Evolutionary conservation across 441 rosid genomes (phyloP), one percentile per base, ranked within the genome.

Genomic region (Populus hybrid): DNA sequence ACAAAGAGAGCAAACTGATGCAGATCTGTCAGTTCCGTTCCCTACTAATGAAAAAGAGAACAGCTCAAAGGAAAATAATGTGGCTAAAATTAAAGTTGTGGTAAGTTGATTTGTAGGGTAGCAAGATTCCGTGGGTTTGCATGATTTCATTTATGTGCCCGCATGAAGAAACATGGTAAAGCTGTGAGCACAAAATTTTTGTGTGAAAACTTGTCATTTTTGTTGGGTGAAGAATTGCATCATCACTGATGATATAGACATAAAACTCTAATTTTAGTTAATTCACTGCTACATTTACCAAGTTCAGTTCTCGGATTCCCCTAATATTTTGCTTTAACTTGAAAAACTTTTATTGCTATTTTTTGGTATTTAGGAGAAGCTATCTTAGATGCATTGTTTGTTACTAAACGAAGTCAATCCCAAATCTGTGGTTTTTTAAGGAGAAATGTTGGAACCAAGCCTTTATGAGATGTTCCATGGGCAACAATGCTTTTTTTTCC

Each of bases 41-140:
- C 80, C 89, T 67, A 67, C 72, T 36, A 88, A 26, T 82, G 99
- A 92, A 77, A 96, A 92, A 82, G 99, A 94, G 84, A 89, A 61
- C 80, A 79, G 78, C 72, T 70, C 81, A 5, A 92, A 84, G 79
- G 99, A 94, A 85, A 96, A 69, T 84, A 96, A 89, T 83, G 92
- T 90, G 78, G 98, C 99, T 67, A 96, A 96, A 82, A 90, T 96
- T 76, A 94, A 89, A 96, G 99, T 96, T 80, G 98, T 96, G 98
- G 99, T 94, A 86, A 82, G 99, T 78, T 75, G 73, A 66, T 78
- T 85, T 63, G 75, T 35, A 36, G 18, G 21, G 32, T 26, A 30
- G 21, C 32, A 46, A 28, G 28, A 1, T 1, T 61, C 23, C n/a
- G 18, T 57, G 19, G 16, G 7, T 40, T 76, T 36, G n/a, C 24